Base-by-base conservation (phyloP, 352 stramenopile species). In the Phytophthora ohioensis region DNA sequence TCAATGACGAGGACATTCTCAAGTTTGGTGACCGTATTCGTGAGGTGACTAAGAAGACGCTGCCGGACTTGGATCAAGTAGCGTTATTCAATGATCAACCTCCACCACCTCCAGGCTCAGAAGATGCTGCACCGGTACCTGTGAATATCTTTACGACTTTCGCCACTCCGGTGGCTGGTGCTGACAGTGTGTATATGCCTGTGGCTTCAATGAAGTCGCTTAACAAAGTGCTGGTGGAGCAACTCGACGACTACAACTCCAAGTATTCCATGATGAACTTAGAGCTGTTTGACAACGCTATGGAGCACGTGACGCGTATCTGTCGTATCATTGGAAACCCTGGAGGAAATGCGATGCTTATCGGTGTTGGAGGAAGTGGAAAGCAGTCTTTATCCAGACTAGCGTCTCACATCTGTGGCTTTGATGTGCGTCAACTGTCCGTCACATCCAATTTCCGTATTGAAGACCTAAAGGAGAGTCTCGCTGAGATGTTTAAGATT, bases 201-300 rank as follows among this genome's bases (percentile, higher is more conserved):
- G 88, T 97, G 3, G 66, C 77, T 0, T 89, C 75, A 1, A 96
- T 98, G 79, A 95, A 96, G 57, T 71, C 82, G 11, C 71, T 98
- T 1, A 97, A 96, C 64, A 95, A 93, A 39, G 84, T 98, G n/a
- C 67, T 98, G 12, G 85, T 98, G 47, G 91, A 97, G 47, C 97
- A 98, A 57, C 82, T 99, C 3, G 96, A 98, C 67, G 84, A 98
- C 69, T 98, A 98, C 83, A 98, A 98, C 74, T 98, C 98, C 58
- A 95, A 98, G 69, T 97, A 98, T 54, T 97, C 97, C 51, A 98
- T 98, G 88, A 99, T 99, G 97, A 98, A 99, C 67, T 77, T 99
- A 2, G 97, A 99, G 51, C 85, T 99, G 0, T 99, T 99, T 57
- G 92, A 99, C 72, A 97, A 99, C 62, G 97, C 97, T 10, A 98